Evolutionary conservation across 1,139 yeast species (phyloP).

Genomic region (Saccharomycopsis hybrid): DNA sequence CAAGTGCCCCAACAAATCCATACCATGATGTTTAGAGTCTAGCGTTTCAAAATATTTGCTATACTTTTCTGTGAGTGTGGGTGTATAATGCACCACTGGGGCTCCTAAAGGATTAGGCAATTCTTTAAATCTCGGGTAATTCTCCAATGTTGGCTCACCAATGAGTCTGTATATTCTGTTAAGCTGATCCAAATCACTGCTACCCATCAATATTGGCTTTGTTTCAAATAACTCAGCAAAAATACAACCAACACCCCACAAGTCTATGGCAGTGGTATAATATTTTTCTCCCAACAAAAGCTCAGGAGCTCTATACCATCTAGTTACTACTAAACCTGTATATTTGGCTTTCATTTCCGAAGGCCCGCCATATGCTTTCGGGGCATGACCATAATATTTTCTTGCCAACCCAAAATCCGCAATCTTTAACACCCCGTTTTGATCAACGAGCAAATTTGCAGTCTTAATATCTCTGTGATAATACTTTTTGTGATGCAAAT

Average conservation of each 20-base stretch:
- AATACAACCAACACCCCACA: slow-evolving; percentile 98
- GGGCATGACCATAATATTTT: slow-evolving; percentile 63
- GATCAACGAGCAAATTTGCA: slow-evolving; percentile 80
- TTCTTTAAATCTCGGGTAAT: slow-evolving; percentile 59
- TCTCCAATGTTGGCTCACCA: slow-evolving; percentile 67
- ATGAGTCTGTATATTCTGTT: slow-evolving; percentile 69
- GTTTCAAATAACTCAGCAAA: slow-evolving; percentile 83
- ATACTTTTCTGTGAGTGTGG: slow-evolving; percentile 51
- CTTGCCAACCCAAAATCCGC: slow-evolving; percentile 96
- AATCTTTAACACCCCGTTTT: slow-evolving; percentile 67
- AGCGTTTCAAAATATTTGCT: slow-evolving; percentile 28
- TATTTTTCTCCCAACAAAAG: slow-evolving; percentile 74
- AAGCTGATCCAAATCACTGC: slow-evolving; percentile 87
- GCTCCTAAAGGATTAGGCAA: slow-evolving; percentile 53
- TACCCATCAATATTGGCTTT: slow-evolving; percentile 80
- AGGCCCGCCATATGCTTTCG: slow-evolving; percentile 63
- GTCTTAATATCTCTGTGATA: slow-evolving; percentile 94
- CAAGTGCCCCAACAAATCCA: slow-evolving; percentile 46
- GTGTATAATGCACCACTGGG: slow-evolving; percentile 37
- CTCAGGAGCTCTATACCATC: slow-evolving; percentile 98
- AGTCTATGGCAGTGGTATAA: slow-evolving; percentile 90
- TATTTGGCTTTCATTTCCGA: slow-evolving; percentile 49
- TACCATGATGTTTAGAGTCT: slow-evolving; percentile 21
- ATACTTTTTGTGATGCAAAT: slow-evolving; percentile 62
- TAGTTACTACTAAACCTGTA: slow-evolving; percentile 87